Percentiles rank a stretch among this genome's conserved stretches.
phyloP scores from a whole-genome alignment of 768 basidiomycete species.

The Hemileccinum impolitum region DNA sequence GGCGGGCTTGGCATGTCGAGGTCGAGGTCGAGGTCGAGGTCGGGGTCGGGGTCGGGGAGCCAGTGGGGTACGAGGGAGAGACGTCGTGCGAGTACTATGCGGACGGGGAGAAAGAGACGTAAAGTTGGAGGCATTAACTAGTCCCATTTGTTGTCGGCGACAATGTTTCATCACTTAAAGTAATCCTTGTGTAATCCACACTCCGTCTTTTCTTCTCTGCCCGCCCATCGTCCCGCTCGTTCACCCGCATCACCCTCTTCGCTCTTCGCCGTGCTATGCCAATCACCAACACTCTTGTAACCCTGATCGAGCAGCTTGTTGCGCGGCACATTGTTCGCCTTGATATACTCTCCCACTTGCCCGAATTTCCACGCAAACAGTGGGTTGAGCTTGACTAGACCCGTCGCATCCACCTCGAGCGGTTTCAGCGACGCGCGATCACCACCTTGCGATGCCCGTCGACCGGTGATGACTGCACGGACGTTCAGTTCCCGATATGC shows the following conservation, averaged over 20 bases:
- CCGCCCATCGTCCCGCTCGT: slow-evolving; percentile 90
- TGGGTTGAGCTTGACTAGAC: slow-evolving; percentile 92
- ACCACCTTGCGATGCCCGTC: slow-evolving; percentile 91
- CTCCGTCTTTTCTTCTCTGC: slow-evolving; percentile 81
- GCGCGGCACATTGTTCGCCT: slow-evolving; percentile 76
- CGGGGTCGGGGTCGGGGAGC: no score
- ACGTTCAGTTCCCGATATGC: slow-evolving; percentile 81
- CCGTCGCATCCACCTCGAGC: slow-evolving; percentile 87
- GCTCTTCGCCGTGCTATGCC: slow-evolving; percentile 86
- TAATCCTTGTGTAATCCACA: slow-evolving; percentile 95
- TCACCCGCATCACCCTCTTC: slow-evolving; percentile 69
- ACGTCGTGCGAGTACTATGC: no score
- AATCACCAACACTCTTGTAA: slow-evolving; percentile 95
- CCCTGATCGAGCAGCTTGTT: slow-evolving; percentile 88
- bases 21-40: no score
- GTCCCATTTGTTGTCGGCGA: no score
- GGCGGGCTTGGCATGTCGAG: not conserved
- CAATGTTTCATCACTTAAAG: slow-evolving; percentile 81
- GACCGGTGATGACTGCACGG: slow-evolving; percentile 89
- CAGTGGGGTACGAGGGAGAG: not conserved
- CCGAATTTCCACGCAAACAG: slow-evolving; percentile 85
- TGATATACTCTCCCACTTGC: slow-evolving; percentile 82
- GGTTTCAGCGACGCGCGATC: slow-evolving; percentile 79
- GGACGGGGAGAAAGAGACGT: no score
- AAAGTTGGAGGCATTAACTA: no score